Evolutionary conservation across 495 filamentous ascomycete genomes (phyloP), one percentile per base, ranked within the genome.

Genomic region (Symbiotaphrina buchneri): DNA sequence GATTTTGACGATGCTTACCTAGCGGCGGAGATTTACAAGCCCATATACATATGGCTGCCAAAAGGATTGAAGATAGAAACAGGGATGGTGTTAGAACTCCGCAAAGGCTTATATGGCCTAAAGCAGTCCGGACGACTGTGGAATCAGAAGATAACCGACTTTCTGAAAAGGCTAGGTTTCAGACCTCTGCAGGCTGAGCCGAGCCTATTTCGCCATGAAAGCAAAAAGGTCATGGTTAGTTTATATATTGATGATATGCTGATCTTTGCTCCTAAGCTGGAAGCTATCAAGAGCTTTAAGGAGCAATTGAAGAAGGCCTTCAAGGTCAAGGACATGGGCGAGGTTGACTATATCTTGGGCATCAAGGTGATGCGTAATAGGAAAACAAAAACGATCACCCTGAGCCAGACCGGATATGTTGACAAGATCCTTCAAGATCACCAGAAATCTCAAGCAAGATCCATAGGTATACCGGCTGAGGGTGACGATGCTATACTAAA

Each of bases 221-320:
- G 34, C 6, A 14, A 23, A 20, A 33, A 27, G 11, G 27, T 40
- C 1, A 30, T 39, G 23, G 39, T 42, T 20, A 24, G 10, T 20
- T 19, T 33, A 19, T 45, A 42, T 26, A 33, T 45, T 15, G 37
- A 42, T 18, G 30, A 44, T 22, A 27, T 42, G 17, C 26, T 42
- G 17, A 23, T 42, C 11, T 27, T 42, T 27, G 28, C 29, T 6
- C 18, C 21, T 23, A 21, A 29, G 14, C n/a, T 33, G 2, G n/a
- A 33, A 15, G 20, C 19, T 5, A 33, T 33, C n/a, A 30, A 33
- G n/a, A 17, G 23, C 5, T 19, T 15, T 4, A 33, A 33, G 16
- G 26, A 29, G 21, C 21, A 23, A 14, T 22, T 33, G 6, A 26
- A 17, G 20, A 33, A 22, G n/a, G 21, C 22, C 18, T 33, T 33